Base-by-base conservation (phyloP, 2,329 filamentous ascomycete genomes). In the Aspergillus novofumigatus region DNA sequence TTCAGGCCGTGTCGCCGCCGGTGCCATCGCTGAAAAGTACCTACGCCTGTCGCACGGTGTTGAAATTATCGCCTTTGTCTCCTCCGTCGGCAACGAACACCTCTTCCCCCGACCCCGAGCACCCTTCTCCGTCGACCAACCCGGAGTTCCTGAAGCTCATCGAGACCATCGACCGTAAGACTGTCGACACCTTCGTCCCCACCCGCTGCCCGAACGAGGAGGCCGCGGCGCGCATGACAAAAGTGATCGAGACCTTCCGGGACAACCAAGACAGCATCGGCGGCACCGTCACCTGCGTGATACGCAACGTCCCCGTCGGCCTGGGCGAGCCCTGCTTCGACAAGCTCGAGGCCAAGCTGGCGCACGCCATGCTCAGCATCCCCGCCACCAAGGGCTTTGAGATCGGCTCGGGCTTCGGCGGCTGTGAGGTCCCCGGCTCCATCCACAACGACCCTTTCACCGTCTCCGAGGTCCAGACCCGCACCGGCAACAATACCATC, bases 301-400 rank as follows among this genome's bases (percentile, higher is more conserved):
- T 97, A 70, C 85, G 90, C 62, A 93, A 95, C 69, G 85, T 86
- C 7, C 94, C 93, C 28, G 83, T 85, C 44, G 93, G 93, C 0
- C 83, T 97, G 2, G 94, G 94, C 58, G 94, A 97, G 81, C 94
- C 93, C 0, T 90, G 86, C 75, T 97, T 99, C 75, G 91, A 96
- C 76, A 97, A 97, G 80, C 82, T 97, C 48, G 92, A 99, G 80
- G 94, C 94, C 7, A 85, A 84, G 72, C 86, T 99, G 49, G 92
- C 86, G 26, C 93, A 97, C 70, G 94, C 90, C 51, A 97, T 99
- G 90, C 83, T 97, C 62, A 91, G 86, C 72, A 96, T 97, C 67
- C 94, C 94, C 4, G 92, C 94, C 3, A 93, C 90, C 41, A 99
- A 97, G 79, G 93, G 89, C 54, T 97, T 97, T 71, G 93, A 97